These are phyloP conservation scores for Brassica carinata DNA, from an alignment of 345 rosid genomes.

Conservation along the genomic window DNA sequence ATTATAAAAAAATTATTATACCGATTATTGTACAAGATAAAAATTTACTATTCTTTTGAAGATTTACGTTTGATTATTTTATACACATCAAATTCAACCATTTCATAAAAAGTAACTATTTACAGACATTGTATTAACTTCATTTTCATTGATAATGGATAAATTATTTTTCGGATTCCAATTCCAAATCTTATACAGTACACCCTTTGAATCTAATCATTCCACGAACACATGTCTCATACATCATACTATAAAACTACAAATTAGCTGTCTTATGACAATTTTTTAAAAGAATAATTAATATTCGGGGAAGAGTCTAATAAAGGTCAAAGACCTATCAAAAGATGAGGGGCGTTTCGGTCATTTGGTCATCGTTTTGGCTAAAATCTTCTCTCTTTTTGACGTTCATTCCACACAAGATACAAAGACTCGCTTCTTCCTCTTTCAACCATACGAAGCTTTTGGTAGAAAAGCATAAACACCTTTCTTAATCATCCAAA, in stretches of 20 bases:
- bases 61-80: too few relatives aligned
- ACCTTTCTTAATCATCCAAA: constrained; percentile 12
- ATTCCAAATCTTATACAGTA: too few relatives aligned
- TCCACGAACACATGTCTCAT: too few relatives aligned
- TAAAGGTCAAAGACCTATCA: constrained; percentile 30
- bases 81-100: too few relatives aligned
- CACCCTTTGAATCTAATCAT: too few relatives aligned
- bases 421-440: constrained; percentile 20
- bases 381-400: constrained; percentile 32
- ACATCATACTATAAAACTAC: neutral
- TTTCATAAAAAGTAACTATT: too few relatives aligned
- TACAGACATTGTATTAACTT: too few relatives aligned
- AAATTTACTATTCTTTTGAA: too few relatives aligned
- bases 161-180: too few relatives aligned
- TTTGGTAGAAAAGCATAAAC: neutral
- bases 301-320: neutral
- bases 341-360: constrained; percentile 27
- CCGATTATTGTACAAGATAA: too few relatives aligned
- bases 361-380: constrained; percentile 19
- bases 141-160: too few relatives aligned
- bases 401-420: constrained; percentile 37
- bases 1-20: too few relatives aligned
- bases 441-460: constrained; percentile 16
- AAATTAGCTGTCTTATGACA: constrained; percentile 23
- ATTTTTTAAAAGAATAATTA: neutral